These are phyloP conservation scores for Entomophthora muscae DNA, from an alignment of 371 early-diverging fungal genomes.

Conservation along the genomic window DNA sequence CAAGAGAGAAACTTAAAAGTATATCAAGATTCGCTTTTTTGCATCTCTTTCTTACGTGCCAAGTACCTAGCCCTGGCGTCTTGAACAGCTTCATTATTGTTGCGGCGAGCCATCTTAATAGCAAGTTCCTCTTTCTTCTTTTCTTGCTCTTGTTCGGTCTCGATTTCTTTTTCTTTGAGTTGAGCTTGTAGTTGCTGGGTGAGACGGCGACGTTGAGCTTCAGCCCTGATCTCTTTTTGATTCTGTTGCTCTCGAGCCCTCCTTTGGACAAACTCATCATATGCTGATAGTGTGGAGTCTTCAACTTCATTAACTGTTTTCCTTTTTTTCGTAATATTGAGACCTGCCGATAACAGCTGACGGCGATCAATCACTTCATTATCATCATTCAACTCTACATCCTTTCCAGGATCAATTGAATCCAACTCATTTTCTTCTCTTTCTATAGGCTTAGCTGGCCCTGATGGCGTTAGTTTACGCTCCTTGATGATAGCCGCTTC, in stretches of 20 bases:
- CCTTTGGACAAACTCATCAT: constrained; percentile 11
- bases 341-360: constrained; percentile 51
- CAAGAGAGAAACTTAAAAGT: no score
- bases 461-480: no score
- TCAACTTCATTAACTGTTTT: constrained; percentile 11
- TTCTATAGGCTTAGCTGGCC: no score
- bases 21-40: no score
- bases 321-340: constrained; percentile 37
- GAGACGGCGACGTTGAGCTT: constrained; percentile 12
- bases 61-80: constrained; percentile 60
- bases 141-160: constrained; percentile 26
- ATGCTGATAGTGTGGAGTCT: constrained; percentile 18
- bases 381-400: constrained; percentile 44
- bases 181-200: constrained; percentile 14
- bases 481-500: constrained; percentile 10
- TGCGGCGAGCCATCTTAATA: constrained; percentile 34
- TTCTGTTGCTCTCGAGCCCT: constrained; percentile 5
- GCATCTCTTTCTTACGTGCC: constrained; percentile 47
- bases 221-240: constrained; percentile 12
- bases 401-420: constrained; percentile 24
- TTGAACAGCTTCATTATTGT: constrained; percentile 43
- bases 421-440: no score
- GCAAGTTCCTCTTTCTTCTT: constrained; percentile 29
- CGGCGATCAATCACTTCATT: constrained; percentile 67
- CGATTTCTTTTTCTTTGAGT: constrained; percentile 24